phyloP scores from a whole-genome alignment of 306 rosid genomes.

The Argentina anserina region DNA sequence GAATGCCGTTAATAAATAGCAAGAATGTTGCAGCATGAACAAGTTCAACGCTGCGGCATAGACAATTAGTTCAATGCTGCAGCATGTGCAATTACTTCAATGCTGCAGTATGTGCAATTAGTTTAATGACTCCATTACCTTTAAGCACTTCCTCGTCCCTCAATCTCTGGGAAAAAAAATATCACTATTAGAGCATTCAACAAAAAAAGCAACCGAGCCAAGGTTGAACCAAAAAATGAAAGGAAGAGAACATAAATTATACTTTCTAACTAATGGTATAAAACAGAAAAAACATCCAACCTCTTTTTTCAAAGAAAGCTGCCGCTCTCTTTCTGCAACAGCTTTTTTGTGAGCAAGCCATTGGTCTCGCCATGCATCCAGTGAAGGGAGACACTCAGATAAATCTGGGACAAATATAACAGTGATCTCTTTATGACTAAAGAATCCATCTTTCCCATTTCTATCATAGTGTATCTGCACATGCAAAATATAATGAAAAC shows the following conservation, averaged over 20 bases:
- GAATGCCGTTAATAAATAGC: not conserved
- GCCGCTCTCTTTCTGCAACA: slow-evolving; percentile 74
- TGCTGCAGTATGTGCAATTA: no score
- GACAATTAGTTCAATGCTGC: no score
- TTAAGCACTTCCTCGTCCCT: slow-evolving; percentile 40
- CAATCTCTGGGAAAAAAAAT: slow-evolving; percentile 32
- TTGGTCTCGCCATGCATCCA: slow-evolving; percentile 73
- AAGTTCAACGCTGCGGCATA: no score
- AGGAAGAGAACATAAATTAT: not conserved
- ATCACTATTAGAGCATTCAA: not conserved
- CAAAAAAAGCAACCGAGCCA: not conserved
- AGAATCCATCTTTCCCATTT: slow-evolving; percentile 82
- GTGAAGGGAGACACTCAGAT: slow-evolving; percentile 84
- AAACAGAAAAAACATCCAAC: slow-evolving; percentile 36
- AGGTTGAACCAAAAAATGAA: not conserved
- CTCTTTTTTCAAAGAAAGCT: slow-evolving; percentile 59
- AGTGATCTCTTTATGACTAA: slow-evolving; percentile 90
- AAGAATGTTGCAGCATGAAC: no score
- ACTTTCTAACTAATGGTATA: slow-evolving; percentile 1
- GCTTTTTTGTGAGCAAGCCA: slow-evolving; percentile 90
- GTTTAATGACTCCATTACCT: slow-evolving; percentile 26
- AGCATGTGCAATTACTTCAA: no score
- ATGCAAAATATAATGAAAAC: slow-evolving; percentile 19
- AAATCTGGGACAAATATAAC: slow-evolving; percentile 85
- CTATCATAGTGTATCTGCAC: slow-evolving; percentile 92